Percentiles rank a stretch among this genome's conserved stretches.
These are phyloP conservation scores for Hygrocybe coccinea DNA, from an alignment of 768 basidiomycete genomes.

Conservation along the genomic window DNA sequence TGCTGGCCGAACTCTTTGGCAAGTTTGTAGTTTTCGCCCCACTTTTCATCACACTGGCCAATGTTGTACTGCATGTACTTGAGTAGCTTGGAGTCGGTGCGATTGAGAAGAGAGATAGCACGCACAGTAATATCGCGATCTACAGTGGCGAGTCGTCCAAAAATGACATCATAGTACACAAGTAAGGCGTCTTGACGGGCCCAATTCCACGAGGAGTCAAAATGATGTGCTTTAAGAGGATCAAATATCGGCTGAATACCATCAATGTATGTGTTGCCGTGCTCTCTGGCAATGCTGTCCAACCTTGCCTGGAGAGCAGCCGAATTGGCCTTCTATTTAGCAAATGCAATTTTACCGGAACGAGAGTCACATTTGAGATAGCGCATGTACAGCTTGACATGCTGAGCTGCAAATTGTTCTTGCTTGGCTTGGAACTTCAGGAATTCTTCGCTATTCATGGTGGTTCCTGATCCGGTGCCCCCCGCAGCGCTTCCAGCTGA, in stretches of 20 bases:
- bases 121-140: conserved; percentile 96
- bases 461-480: conserved; percentile 71
- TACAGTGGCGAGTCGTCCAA: conserved; percentile 88
- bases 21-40: conserved; percentile 89
- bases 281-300: conserved; percentile 85
- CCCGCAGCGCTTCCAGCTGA: conserved; percentile 62
- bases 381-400: conserved; percentile 95
- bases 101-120: conserved; percentile 95
- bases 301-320: conserved; percentile 75
- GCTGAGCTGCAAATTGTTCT: conserved; percentile 84
- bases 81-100: conserved; percentile 87
- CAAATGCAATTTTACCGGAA: conserved; percentile 84
- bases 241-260: conserved; percentile 95
- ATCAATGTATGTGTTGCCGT: conserved; percentile 89
- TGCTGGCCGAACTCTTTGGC: conserved; percentile 97
- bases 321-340: conserved; percentile 75
- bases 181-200: conserved; percentile 92
- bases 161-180: conserved; percentile 99
- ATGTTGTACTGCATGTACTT: conserved; percentile 97
- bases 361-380: conserved; percentile 93
- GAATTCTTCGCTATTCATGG: conserved; percentile 98
- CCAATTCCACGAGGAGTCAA: conserved; percentile 99
- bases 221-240: conserved; percentile 92
- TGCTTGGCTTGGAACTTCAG: conserved; percentile 93
- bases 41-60: conserved; percentile 69